Conservation (phyloP, 2,329 filamentous ascomycete genomes). For the Fusarium napiforme region DNA sequence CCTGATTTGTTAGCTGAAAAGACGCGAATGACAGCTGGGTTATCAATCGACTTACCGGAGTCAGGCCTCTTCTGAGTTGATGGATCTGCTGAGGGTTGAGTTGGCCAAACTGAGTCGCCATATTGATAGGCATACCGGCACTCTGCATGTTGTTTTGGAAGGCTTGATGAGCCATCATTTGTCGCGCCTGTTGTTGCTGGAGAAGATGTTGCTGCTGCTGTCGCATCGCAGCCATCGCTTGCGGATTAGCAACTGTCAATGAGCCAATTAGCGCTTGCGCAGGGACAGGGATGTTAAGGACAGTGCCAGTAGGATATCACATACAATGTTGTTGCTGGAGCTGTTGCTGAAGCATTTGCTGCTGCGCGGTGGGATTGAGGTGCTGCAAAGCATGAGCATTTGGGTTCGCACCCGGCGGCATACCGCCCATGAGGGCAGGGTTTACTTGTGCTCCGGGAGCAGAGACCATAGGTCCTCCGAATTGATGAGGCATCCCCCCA, state of each 20-base stretch:
- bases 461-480: constrained; percentile 75
- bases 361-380: constrained; percentile 70
- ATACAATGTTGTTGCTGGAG: constrained; percentile 52
- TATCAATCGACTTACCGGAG: constrained; percentile 51
- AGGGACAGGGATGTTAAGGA: constrained; percentile 17
- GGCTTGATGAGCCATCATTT: constrained; percentile 66
- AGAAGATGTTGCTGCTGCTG: constrained; percentile 69
- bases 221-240: constrained; percentile 56
- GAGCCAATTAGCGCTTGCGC: constrained; percentile 21
- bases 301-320: constrained; percentile 19
- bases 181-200: constrained; percentile 66
- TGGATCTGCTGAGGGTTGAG: constrained; percentile 64
- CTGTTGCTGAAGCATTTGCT: constrained; percentile 68
- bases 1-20: constrained; percentile 37
- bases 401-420: constrained; percentile 75
- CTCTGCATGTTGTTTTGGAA: constrained; percentile 64
- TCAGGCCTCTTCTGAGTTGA: constrained; percentile 58
- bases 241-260: constrained; percentile 51
- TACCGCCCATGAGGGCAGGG: constrained; percentile 79
- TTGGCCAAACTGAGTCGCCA: constrained; percentile 58
- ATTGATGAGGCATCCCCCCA: constrained; percentile 74
- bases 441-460: constrained; percentile 78
- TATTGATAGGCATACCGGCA: constrained; percentile 63
- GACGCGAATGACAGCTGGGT: neutral
- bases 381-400: constrained; percentile 79